Base-by-base conservation (phyloP, 2,329 filamentous ascomycete genomes). In the Calonectria fujianensis region DNA sequence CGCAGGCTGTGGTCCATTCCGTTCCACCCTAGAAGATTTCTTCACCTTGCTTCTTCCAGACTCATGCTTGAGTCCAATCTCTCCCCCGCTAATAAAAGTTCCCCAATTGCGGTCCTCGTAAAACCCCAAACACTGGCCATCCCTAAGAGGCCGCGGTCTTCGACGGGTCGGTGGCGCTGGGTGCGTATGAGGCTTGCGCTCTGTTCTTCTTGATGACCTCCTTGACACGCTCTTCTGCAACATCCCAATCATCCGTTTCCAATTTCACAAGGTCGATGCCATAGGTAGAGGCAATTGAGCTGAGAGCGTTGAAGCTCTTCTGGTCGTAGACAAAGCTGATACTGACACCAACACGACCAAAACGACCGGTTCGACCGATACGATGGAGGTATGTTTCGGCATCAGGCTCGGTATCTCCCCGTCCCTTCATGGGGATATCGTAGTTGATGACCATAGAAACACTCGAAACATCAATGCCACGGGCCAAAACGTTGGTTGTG, bases 371-470 rank as follows among this genome's bases (percentile, higher is more conserved):
- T 82, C 97, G 95, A 75, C 97, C 97, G 80, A 99, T 99, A 83
- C 97, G 94, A 89, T 99, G 97, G 64, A 99, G 93, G 83, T 99
- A 99, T 0, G 97, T 99, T 88, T 98, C 96, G 61, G 93, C 93
- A 83, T 99, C 97, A 18, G 96, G 94, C 85, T 97, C 95, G 35
- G 90, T 90, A 80, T 98, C 96, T 24, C 94, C 92, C 39, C 90
- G 87, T 51, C 94, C 93, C 82, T 94, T 93, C 88, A 94, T 94
- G 31, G 94, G 94, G 73, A 95, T 94, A 80, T 95, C 94, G 86
- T 99, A 99, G 89, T 99, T 99, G 89, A 99, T 96, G 69, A 99
- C 97, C 93, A 99, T 97, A 13, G 96, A 98, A 18, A 99, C 97
- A 35, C 87, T 97, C 85, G 83, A 98, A 88, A 93, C 91, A 82